A percentile compares a stretch with the other conserved stretches of the same genome.
Conservation (phyloP, 129 eudicot species). For the Helianthus tuberosus region DNA sequence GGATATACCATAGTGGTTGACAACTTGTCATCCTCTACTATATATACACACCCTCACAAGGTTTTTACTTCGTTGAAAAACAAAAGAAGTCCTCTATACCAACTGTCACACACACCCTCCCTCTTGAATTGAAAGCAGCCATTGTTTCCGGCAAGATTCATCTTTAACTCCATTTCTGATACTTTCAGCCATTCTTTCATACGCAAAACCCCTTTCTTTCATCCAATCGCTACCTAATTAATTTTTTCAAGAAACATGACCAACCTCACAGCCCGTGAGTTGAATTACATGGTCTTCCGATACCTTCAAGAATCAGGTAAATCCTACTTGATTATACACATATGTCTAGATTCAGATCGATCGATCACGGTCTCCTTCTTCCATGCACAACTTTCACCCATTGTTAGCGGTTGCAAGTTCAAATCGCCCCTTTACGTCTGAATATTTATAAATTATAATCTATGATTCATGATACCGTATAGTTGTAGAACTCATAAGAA, state of each 20-base stretch:
- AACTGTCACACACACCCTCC: background rate
- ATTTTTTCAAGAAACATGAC: slow-evolving; percentile 25
- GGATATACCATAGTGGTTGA: too few relatives aligned
- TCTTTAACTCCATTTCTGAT: slow-evolving; percentile 1
- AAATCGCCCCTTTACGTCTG: background rate
- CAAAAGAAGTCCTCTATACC: background rate
- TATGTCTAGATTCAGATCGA: background rate
- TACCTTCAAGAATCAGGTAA: slow-evolving; percentile 68
- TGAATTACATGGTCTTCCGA: slow-evolving; percentile 62
- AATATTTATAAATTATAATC: background rate
- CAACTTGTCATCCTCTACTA: too few relatives aligned
- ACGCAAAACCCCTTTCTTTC: background rate
- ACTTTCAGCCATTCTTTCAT: background rate
- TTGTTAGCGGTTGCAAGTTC: background rate
- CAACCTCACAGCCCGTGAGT: slow-evolving; percentile 39
- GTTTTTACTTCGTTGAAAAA: slow-evolving; percentile 1
- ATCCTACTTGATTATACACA: background rate
- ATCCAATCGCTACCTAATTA: slow-evolving; percentile 16
- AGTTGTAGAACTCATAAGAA: background rate
- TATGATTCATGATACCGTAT: background rate
- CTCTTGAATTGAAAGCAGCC: slow-evolving; percentile 10
- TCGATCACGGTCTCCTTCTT: background rate
- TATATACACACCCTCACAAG: slow-evolving; percentile 10
- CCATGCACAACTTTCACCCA: slow-evolving; percentile 18
- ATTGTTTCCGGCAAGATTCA: slow-evolving; percentile 21